Base-by-base conservation (phyloP, 1,284 basidiomycete genomes). In the Hemileccinum hortonii region DNA sequence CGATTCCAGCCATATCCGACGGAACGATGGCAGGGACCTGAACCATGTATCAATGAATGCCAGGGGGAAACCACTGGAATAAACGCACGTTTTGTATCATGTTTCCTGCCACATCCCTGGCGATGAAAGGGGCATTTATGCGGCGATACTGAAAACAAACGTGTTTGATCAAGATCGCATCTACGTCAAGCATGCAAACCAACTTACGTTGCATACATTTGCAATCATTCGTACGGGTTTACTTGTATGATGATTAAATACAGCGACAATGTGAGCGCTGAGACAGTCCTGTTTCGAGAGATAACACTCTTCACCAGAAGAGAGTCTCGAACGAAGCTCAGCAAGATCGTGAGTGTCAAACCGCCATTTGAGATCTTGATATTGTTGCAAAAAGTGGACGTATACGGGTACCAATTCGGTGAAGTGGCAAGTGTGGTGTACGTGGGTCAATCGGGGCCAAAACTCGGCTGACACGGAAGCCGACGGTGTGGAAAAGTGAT, bases 201-300 rank as follows among this genome's bases (percentile, higher is more conserved):
- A 16, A 60, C 66, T 53, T 43, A 73, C 70, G 29, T 62, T 69
- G 26, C 61, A 58, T 5, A 61, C 59, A 32, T 70, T 72, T 4
- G 59, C 63, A 12, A 73, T 53, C 33, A 22, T 54, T 19, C 47
- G 49, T 5, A 54, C 45, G 24, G 50, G 22, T 41, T 30, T 16
- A 45, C 52, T 18, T 40, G 35, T 50, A 33, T 58, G 53, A 3
- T 58, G 41, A 32, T 66, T 67, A 4, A 71, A 50, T 7, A 62
- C 48, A 5, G 54, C 46, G 18, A 64, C 57, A 8, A 73, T 19
- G 47, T 65, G 69, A 16, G 73, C 71, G 0, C 60, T 62, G 44
- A 73, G 57, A 47, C 67, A 67, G 43, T 73, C 72, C 9, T 72
- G 70, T 8, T 53, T 53, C 4, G 59, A 59, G 15, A 72, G 47